Percentiles rank a stretch among this genome's conserved stretches.
Conservation (phyloP, 2,329 filamentous ascomycete species). For the Fusarium xylarioides region DNA sequence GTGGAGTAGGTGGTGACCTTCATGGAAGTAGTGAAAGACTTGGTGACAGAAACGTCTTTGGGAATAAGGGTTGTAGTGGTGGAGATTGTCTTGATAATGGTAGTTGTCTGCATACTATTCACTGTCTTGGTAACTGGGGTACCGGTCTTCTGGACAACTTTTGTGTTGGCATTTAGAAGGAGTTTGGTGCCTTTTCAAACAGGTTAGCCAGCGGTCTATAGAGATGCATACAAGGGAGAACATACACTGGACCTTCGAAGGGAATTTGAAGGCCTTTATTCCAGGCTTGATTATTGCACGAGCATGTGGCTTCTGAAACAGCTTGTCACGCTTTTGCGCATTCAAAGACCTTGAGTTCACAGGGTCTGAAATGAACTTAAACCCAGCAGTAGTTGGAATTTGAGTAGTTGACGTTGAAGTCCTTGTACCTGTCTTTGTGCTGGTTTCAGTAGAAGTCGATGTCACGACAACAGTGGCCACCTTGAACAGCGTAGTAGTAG, state of each 20-base stretch:
- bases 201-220: too few species aligned
- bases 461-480: slow-evolving; percentile 2
- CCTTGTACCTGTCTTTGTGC: neutral
- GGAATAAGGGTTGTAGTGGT: slow-evolving; percentile 10
- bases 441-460: neutral
- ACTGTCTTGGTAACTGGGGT: neutral
- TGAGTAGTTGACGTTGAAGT: slow-evolving; percentile 1
- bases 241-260: neutral
- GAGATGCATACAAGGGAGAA: too few species aligned
- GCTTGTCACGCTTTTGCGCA: neutral
- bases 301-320: neutral
- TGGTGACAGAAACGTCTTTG: neutral
- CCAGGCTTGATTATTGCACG: neutral
- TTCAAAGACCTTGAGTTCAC: neutral
- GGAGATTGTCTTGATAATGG: neutral
- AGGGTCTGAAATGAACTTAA: neutral
- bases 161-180: neutral
- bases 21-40: neutral
- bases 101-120: neutral
- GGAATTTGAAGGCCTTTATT: slow-evolving; percentile 2
- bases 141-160: neutral
- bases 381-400: neutral
- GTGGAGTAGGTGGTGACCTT: slow-evolving; percentile 7
- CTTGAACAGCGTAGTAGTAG: slow-evolving; percentile 7
- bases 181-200: neutral